Evolutionary conservation across 768 basidiomycete species (phyloP).

Genomic region (Boletus rubescentipes): DNA sequence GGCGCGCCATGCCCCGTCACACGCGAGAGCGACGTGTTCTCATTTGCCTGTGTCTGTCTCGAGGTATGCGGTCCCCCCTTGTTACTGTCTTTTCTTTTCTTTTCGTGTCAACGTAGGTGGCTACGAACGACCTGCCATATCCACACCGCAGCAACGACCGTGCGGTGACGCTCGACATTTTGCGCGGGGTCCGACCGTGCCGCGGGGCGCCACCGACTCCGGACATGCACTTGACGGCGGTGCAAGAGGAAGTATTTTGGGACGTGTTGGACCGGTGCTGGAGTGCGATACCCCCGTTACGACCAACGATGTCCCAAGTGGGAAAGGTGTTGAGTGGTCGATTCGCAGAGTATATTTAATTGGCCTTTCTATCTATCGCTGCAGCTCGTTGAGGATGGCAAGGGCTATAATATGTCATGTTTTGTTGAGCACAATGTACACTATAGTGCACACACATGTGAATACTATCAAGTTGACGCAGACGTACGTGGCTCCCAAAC

Average conservation of each 20-base stretch:
- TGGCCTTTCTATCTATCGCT: neutral
- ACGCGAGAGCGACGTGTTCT: conserved; percentile 56
- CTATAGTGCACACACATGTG: neutral
- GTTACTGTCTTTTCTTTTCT: neutral
- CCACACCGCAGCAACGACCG: conserved; percentile 54
- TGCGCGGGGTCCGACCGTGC: conserved; percentile 50
- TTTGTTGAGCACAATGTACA: neutral
- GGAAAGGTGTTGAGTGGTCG: conserved; percentile 9
- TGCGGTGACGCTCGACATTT: conserved; percentile 54
- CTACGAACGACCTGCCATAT: conserved; percentile 52
- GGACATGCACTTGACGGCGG: conserved; percentile 13
- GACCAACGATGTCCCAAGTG: conserved; percentile 46
- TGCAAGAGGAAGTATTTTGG: conserved; percentile 42
- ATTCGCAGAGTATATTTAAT: neutral
- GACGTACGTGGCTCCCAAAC: neutral
- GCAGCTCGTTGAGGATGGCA: too few species aligned
- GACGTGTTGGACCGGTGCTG: conserved; percentile 46
- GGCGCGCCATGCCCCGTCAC: conserved; percentile 44
- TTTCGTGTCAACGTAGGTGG: conserved; percentile 36
- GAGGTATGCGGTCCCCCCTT: conserved; percentile 44
- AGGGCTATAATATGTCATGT: neutral
- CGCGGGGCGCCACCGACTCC: conserved; percentile 28
- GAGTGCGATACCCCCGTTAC: conserved; percentile 34
- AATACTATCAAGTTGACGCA: neutral
- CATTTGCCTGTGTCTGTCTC: conserved; percentile 58